Base-by-base conservation (phyloP, 176 grass and related monocot species). In the Sorghum bicolor region DNA sequence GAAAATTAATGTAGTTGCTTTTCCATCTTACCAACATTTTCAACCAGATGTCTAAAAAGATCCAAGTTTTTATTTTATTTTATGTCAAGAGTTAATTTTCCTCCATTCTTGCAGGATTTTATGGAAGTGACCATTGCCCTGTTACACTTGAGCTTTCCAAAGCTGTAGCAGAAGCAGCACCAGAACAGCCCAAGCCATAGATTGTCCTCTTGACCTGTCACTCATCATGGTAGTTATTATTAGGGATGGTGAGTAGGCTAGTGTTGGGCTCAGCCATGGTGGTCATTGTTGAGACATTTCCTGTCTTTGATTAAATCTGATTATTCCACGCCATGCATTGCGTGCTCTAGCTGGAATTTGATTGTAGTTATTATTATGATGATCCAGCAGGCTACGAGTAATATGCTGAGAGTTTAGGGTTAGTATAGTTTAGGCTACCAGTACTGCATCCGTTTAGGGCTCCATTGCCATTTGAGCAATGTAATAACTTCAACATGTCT, bases 121-220 rank as follows among this genome's bases (percentile, higher is more conserved):
- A 85, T 81, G 87, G 87, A 64, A 89, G 87, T 81, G 87, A 89
- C 67, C 87, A 81, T 72, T 89, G 87, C 43, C 45, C 87, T 70
- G 82, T 89, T 81, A 53, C 82, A 8, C 71, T 89, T 16, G 87
- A 85, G 40, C 77, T 89, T 55, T 81, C 82, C 17, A 39, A 64
- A 85, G 33, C 20, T 29, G 61, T 30, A 38, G 30, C 48, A 80
- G 36, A 36, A 41, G 87, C 39, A 70, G 37, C 65, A 76, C 50
- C 70, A 47, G 70, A 63, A 40, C 20, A 41, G 1, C 43, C 71
- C 19, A 47, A 47, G 0, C 44, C 44, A 16, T 47, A 15, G 0
- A 34, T 47, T 47, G 14, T 14, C 0, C 14, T 47, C 44, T 47
- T 16, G 44, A 47, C 44, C 44, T 16, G 3, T 47, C 3, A 47